Percentiles rank a stretch among this genome's conserved stretches.
Evolutionary conservation across 306 rosid genomes (phyloP).

Genomic region (Ochetophila trinervis): DNA sequence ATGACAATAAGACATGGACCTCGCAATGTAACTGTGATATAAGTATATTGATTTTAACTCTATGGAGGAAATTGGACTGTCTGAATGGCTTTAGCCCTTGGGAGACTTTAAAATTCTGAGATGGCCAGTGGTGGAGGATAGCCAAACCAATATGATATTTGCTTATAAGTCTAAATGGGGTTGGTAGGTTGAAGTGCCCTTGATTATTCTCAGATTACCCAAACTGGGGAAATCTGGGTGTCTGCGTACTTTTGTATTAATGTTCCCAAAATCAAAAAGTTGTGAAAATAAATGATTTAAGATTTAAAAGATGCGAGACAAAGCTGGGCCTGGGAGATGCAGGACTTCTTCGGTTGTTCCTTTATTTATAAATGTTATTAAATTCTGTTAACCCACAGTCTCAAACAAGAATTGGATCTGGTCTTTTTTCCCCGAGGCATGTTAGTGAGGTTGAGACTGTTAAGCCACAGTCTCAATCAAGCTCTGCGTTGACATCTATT

Average conservation of each 20-base stretch:
- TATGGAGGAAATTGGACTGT: background rate
- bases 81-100: background rate
- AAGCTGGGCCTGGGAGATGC: background rate
- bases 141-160: background rate
- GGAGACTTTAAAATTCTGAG: too few relatives aligned
- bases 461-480: too few relatives aligned
- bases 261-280: too few relatives aligned
- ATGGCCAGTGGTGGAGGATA: background rate
- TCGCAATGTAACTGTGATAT: too few relatives aligned
- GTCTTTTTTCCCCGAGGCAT: too few relatives aligned
- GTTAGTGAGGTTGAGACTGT: too few relatives aligned
- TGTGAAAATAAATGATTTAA: background rate
- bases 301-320: background rate
- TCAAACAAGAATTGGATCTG: too few relatives aligned
- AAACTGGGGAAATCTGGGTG: too few relatives aligned
- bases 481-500: too few relatives aligned
- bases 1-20: too few relatives aligned
- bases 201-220: background rate
- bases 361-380: background rate
- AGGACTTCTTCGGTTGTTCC: background rate
- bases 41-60: background rate
- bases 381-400: too few relatives aligned
- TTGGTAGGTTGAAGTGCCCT: background rate
- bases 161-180: background rate
- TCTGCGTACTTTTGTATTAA: background rate